Evolutionary conservation across 2,329 filamentous ascomycete species (phyloP).

Genomic region (Fusarium penzigii): DNA sequence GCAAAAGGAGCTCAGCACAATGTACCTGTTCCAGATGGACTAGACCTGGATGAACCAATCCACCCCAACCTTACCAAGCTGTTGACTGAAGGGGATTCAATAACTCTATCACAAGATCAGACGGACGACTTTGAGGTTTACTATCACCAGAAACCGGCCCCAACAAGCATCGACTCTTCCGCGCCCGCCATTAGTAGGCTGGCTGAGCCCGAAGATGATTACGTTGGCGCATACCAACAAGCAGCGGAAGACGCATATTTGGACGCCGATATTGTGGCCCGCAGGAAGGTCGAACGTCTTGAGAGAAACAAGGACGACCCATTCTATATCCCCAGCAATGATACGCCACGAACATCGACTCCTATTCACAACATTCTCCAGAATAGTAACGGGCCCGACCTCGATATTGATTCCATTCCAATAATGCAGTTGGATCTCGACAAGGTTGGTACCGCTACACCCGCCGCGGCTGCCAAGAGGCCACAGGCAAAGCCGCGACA

Average conservation of each 20-base stretch:
- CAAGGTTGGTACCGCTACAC: constrained; percentile 40
- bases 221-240: constrained; percentile 58
- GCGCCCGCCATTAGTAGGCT: constrained; percentile 57
- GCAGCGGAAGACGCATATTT: constrained; percentile 64
- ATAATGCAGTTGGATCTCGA: constrained; percentile 90
- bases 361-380: constrained; percentile 77
- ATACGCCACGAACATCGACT: constrained; percentile 65
- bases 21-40: constrained; percentile 73
- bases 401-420: constrained; percentile 93
- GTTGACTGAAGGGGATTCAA: constrained; percentile 58
- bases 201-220: constrained; percentile 51
- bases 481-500: constrained; percentile 49
- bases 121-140: constrained; percentile 69
- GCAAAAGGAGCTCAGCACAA: constrained; percentile 80
- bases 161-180: constrained; percentile 52
- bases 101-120: constrained; percentile 51
- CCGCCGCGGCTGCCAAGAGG: constrained; percentile 33
- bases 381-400: constrained; percentile 70
- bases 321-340: constrained; percentile 76
- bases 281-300: constrained; percentile 72
- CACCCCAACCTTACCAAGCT: constrained; percentile 72
- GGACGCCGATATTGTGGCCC: constrained; percentile 72
- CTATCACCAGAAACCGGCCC: constrained; percentile 59
- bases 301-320: constrained; percentile 91
- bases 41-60: constrained; percentile 82